Base-by-base conservation (phyloP, 2,329 filamentous ascomycete genomes). In the Arthrinium puccinioides region DNA sequence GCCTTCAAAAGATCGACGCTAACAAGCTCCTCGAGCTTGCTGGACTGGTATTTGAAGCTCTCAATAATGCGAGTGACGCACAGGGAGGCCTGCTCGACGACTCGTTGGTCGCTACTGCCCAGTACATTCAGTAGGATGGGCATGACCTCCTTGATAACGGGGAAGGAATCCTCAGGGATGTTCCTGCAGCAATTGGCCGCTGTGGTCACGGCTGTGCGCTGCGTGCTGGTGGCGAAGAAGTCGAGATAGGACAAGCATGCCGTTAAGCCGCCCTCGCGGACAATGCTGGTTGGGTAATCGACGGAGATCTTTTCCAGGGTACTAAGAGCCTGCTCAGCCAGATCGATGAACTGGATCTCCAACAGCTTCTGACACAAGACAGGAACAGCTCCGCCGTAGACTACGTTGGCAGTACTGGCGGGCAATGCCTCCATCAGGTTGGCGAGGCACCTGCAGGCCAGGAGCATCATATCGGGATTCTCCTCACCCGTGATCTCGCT, bases 121-220 rank as follows among this genome's bases (percentile, higher is more conserved):
- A 98, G 70, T 11, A 97, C 92, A 53, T 88, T 87, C 41, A 94
- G 78, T 21, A 98, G 72, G 19, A 87, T 96, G 6, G 89, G 89
- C 92, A 98, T 98, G 28, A 96, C 92, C 60, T 96, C 89, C 54
- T 82, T 79, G 33, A 98, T 85, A 9, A 94, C 89, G 1, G 80
- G 70, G 55, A 98, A 98, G 0, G 87, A 94, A 53, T 97, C 92
- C 50, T 90, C 84, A 2, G 89, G 87, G 14, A 98, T 92, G 55
- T 96, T 96, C 45, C 92, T 85, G 60, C 94, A 98, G 66, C 92
- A 98, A 56, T 98, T 98, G 39, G 92, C 94, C 9, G 94, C 92
- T 10, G 90, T 98, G 4, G 89, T 97, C 7, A 98, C 92, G 6
- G 92, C 92, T 11, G 90, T 96, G 47, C 92, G 79, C 62, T 98